Evolutionary conservation across 306 rosid genomes (phyloP).

Genomic region (Canavalia ensiformis): DNA sequence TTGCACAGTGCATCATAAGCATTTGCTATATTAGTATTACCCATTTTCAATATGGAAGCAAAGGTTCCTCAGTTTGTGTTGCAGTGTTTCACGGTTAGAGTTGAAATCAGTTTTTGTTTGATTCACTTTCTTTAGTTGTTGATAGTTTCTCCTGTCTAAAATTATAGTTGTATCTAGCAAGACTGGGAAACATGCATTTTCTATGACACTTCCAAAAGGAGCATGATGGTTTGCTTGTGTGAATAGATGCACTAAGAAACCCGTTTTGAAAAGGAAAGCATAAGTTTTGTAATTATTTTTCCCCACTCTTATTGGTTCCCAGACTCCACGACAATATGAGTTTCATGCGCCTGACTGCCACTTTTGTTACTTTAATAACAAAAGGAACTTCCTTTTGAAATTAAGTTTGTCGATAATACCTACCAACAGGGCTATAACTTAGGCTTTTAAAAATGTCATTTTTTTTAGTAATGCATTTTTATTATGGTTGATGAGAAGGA

Average conservation of each 20-base stretch:
- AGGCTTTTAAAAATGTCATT: slow-evolving; percentile 14
- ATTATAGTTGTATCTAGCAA: too few species aligned
- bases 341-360: not conserved
- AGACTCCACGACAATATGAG: not conserved
- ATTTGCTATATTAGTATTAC: slow-evolving; percentile 1
- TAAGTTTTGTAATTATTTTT: slow-evolving; percentile 3
- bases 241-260: slow-evolving; percentile 18
- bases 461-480: not conserved
- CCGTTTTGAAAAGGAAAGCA: slow-evolving; percentile 21
- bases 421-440: slow-evolving; percentile 13
- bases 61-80: not conserved
- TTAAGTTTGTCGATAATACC: not conserved
- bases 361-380: slow-evolving; percentile 32
- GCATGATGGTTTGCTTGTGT: slow-evolving; percentile 19
- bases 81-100: not conserved
- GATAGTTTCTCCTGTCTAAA: not conserved
- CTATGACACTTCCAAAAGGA: not conserved
- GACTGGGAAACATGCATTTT: too few species aligned
- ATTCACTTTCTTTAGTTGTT: slow-evolving; percentile 14
- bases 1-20: not conserved
- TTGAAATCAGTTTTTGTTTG: not conserved
- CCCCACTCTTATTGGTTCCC: not conserved
- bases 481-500: too few species aligned
- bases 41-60: slow-evolving; percentile 22
- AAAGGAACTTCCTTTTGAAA: not conserved